Evolutionary conservation across 2,329 filamentous ascomycete species (phyloP).

Genomic region (Didymella exigua): DNA sequence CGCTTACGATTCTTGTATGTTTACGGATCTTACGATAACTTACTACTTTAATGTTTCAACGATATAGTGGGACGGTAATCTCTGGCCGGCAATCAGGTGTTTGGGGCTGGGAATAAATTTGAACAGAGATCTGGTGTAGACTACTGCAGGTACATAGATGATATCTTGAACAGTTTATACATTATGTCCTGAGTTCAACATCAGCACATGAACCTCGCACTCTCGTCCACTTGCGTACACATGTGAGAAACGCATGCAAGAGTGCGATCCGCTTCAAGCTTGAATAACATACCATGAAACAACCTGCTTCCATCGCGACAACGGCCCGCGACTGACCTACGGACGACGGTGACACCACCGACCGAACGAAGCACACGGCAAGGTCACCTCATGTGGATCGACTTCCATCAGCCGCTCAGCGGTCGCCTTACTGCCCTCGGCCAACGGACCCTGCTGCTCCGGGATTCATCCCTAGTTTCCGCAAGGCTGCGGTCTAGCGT

Average conservation of each 20-base stretch:
- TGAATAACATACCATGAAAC: background rate
- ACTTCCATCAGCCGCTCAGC: constrained; percentile 1
- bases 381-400: background rate
- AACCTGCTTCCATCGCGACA: background rate
- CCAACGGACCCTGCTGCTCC: constrained; percentile 11
- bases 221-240: too few species aligned
- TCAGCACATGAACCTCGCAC: background rate
- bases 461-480: constrained; percentile 14
- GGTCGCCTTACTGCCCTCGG: constrained; percentile 6
- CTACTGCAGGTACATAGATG: constrained; percentile 9
- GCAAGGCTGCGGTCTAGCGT: background rate
- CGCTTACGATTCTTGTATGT: constrained; percentile 21
- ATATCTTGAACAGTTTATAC: background rate
- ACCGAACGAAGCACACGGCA: background rate
- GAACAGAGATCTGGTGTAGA: background rate
- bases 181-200: background rate
- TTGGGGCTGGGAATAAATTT: background rate
- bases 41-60: constrained; percentile 1
- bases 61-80: background rate
- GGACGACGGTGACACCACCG: background rate
- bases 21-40: constrained; percentile 10
- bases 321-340: background rate
- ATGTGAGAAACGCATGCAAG: background rate
- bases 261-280: background rate
- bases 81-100: background rate